phyloP scores from a whole-genome alignment of 1,284 basidiomycete genomes.

The Ganoderma meredithae region DNA sequence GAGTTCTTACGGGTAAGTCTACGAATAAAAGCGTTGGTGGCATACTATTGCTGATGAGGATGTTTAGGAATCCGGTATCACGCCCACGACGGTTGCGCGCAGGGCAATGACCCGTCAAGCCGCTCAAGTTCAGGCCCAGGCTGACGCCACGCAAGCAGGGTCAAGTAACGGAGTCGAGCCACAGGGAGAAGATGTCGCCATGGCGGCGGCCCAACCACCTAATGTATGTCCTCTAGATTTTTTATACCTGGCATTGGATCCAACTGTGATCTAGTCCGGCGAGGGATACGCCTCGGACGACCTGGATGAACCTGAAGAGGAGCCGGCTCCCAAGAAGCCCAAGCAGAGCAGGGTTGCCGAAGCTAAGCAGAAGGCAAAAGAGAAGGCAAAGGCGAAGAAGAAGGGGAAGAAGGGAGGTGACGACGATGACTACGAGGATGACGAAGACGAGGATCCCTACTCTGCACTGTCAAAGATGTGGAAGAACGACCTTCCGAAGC shows the following conservation, averaged over 20 bases:
- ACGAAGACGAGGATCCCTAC: conserved; percentile 57
- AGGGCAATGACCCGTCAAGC: conserved; percentile 53
- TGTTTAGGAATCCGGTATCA: conserved; percentile 80
- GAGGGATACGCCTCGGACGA: conserved; percentile 75
- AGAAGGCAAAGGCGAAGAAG: conserved; percentile 56
- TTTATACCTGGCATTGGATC: not conserved
- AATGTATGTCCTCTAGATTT: conserved; percentile 11
- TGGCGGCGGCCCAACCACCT: conserved; percentile 43
- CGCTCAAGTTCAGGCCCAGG: conserved; percentile 37
- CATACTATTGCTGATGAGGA: not conserved
- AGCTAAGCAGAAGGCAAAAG: conserved; percentile 52
- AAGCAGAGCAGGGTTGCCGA: conserved; percentile 50
- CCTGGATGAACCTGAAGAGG: conserved; percentile 65
- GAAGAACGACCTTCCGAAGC: conserved; percentile 57
- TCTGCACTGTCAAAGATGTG: conserved; percentile 67
- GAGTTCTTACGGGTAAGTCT: conserved; percentile 84
- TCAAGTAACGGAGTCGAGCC: conserved; percentile 49
- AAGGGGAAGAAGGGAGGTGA: conserved; percentile 43
- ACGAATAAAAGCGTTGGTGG: not conserved
- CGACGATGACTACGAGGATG: conserved; percentile 53
- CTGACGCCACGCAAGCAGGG: conserved; percentile 47
- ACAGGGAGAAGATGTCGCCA: conserved; percentile 39
- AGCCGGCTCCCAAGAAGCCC: conserved; percentile 50
- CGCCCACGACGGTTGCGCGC: conserved; percentile 69
- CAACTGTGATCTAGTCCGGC: conserved; percentile 45